phyloP scores from a whole-genome alignment of 2,329 filamentous ascomycete species.

The Sordariomycetes sp. region DNA sequence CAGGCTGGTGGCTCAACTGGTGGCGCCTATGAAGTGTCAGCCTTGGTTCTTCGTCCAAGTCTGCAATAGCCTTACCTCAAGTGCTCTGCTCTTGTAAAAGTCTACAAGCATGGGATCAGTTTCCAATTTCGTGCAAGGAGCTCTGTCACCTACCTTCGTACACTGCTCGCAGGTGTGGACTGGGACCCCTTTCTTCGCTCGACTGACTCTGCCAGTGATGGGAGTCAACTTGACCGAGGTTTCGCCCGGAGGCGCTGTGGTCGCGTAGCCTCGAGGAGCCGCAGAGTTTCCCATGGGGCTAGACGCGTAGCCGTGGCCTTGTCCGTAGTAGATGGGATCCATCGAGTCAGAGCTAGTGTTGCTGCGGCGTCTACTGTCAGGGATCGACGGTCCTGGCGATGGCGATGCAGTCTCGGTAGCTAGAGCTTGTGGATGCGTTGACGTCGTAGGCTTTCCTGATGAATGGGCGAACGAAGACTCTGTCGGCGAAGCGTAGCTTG shows the following conservation, averaged over 20 bases:
- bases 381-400: conserved; percentile 11
- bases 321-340: conserved; percentile 25
- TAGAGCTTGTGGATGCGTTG: conserved; percentile 6
- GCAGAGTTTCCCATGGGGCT: conserved; percentile 11
- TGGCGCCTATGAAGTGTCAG: conserved; percentile 39
- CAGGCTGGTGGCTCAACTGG: conserved; percentile 48
- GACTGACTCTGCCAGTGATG: conserved; percentile 46
- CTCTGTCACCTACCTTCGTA: conserved; percentile 31
- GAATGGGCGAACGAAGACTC: conserved; percentile 12
- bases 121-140: conserved; percentile 1
- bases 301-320: conserved; percentile 12
- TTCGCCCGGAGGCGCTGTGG: conserved; percentile 20
- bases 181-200: conserved; percentile 50
- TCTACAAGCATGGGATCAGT: conserved; percentile 27
- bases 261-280: conserved; percentile 7
- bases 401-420: conserved; percentile 5
- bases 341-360: conserved; percentile 39
- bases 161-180: conserved; percentile 47
- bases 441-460: conserved; percentile 20
- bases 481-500: conserved; percentile 28
- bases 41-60: neutral
- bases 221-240: conserved; percentile 42
- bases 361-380: conserved; percentile 28
- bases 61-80: conserved; percentile 33
- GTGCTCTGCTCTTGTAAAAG: conserved; percentile 54